Evolutionary conservation across 148 eudicot genomes (phyloP), one percentile per base, ranked within the genome.

Genomic region (Rhododendron ovatum): DNA sequence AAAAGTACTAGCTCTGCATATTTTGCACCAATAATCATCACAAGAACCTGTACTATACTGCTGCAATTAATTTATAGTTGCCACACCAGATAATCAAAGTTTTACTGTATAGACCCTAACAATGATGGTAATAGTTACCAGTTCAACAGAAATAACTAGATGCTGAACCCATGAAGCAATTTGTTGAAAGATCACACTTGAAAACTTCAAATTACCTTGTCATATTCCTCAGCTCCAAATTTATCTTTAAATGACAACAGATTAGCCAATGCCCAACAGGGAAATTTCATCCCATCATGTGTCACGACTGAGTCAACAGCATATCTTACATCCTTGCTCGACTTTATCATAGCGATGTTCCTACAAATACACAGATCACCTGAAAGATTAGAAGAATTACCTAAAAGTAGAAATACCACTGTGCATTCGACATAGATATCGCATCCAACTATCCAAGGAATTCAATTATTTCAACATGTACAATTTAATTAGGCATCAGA

Each of bases 301-400:
- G 96, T 89, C 81, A 98, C 99, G 28, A 94, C 99, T 43, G 96
- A 93, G 91, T 98, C 98, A 7, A 82, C 80, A 0, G 98, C 99
- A 73, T 98, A 98, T 55, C 98, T 85, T 0, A 82, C 91, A 82
- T 98, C 99, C 89, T 92, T 96, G 91, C 93, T 94, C 4, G 99
- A 98, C 86, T 98, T 98, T 50, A 95, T 91, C 92, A 98, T 90
- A n/a, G 91, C 98, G 15, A 98, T 95, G 81, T 89, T 94, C 74
- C 99, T 97, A 71, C 85, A 87, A 7, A 88, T 26, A 86, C 53
- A 51, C 18, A 22, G 61, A 53, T 65, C 75, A n/a, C 69, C 71
- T 2, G 2, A 39, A 77, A 45, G 73, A 83, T 61, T 5, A 84
- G 3, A 11, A 69, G 35, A 67, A 4, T 69, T 61, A 76, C 57